These are phyloP conservation scores for Nannochloropsis gaditana DNA, from an alignment of 108 stramenopile species.

Conservation along the genomic window DNA sequence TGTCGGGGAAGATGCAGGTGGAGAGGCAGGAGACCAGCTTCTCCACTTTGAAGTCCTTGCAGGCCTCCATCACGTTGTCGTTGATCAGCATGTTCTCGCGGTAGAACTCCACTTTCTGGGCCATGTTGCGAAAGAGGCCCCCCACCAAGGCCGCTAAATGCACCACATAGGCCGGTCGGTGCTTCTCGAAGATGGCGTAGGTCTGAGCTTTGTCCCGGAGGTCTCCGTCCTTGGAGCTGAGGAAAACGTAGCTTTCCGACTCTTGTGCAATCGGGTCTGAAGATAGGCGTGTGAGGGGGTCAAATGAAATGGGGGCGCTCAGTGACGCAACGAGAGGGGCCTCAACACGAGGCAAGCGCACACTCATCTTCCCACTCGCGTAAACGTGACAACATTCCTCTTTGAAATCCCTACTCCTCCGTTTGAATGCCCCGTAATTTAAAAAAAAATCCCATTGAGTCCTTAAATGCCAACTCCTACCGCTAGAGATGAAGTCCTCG, in stretches of 20 bases:
- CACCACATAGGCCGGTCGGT: constrained; percentile 92
- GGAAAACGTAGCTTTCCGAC: constrained; percentile 47
- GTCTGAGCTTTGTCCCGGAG: constrained; percentile 61
- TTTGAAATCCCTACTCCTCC: too few relatives aligned
- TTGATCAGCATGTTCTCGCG: constrained; percentile 93
- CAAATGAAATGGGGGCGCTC: background rate
- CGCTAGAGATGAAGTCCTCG: constrained; percentile 61
- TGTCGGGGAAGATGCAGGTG: constrained; percentile 99
- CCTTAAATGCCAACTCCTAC: background rate
- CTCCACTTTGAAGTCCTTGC: constrained; percentile 63
- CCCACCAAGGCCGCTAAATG: constrained; percentile 96
- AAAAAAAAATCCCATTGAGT: too few relatives aligned
- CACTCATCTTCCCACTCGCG: too few relatives aligned
- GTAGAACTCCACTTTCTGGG: constrained; percentile 87
- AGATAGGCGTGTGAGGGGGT: background rate
- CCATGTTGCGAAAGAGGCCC: constrained; percentile 82
- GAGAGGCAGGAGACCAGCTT: constrained; percentile 94
- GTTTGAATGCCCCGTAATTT: too few relatives aligned
- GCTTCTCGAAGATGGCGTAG: constrained; percentile 83
- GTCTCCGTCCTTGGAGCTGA: constrained; percentile 54
- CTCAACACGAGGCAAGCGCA: too few relatives aligned
- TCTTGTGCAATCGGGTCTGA: constrained; percentile 24
- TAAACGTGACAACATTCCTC: too few relatives aligned
- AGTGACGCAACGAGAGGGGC: background rate
- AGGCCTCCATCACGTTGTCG: constrained; percentile 63